These are phyloP conservation scores for Aspergillus thermomutatus DNA, from an alignment of 2,329 filamentous ascomycete species.

Conservation along the genomic window DNA sequence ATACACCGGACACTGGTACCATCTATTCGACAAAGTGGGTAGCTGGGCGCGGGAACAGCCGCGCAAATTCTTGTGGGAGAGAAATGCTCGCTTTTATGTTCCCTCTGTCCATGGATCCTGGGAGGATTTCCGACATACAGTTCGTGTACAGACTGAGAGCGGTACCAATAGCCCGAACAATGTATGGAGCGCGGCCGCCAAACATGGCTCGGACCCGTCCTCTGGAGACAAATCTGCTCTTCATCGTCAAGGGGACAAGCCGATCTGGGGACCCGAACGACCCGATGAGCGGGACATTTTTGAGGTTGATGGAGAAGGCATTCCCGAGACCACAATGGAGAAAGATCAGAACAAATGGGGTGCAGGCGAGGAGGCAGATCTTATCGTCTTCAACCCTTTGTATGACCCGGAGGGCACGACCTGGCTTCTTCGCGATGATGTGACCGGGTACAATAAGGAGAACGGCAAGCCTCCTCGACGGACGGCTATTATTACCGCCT, in stretches of 20 bases:
- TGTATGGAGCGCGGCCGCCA: slow-evolving; percentile 56
- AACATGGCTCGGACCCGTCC: slow-evolving; percentile 21
- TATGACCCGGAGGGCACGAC: slow-evolving; percentile 85
- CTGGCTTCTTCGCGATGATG: slow-evolving; percentile 78
- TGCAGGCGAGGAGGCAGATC: slow-evolving; percentile 83
- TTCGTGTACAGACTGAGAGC: slow-evolving; percentile 70
- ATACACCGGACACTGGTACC: slow-evolving; percentile 77
- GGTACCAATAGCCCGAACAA: slow-evolving; percentile 64
- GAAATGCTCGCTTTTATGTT: slow-evolving; percentile 73
- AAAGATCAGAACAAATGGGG: slow-evolving; percentile 84
- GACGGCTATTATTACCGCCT: slow-evolving; percentile 83
- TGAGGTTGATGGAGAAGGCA: slow-evolving; percentile 67
- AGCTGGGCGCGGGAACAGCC: slow-evolving; percentile 70
- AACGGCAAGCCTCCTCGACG: slow-evolving; percentile 65
- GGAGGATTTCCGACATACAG: slow-evolving; percentile 76
- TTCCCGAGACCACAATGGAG: slow-evolving; percentile 68
- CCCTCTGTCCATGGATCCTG: slow-evolving; percentile 72
- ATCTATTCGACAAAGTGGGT: slow-evolving; percentile 68
- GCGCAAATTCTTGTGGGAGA: slow-evolving; percentile 77
- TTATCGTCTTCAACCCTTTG: slow-evolving; percentile 87
- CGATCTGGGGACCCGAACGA: slow-evolving; percentile 81
- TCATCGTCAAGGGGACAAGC: slow-evolving; percentile 51
- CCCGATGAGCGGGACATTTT: slow-evolving; percentile 68
- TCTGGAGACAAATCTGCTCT: slow-evolving; percentile 23
- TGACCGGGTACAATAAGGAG: slow-evolving; percentile 75